Evolutionary conservation across 116 monocot genomes (phyloP).

Genomic region (Dioscorea cayenensis): DNA sequence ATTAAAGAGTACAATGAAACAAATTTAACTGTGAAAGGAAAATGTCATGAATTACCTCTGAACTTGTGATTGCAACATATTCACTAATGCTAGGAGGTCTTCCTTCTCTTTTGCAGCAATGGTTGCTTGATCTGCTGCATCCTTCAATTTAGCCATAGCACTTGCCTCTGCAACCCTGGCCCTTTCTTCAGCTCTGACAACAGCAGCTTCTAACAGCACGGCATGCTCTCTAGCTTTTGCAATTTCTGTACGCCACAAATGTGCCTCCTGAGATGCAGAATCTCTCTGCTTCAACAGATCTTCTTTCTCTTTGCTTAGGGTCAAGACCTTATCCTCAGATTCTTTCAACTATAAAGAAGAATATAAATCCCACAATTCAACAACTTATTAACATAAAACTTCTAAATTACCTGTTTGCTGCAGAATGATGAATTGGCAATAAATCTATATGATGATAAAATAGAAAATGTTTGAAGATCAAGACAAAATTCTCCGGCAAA

Average conservation of each 20-base stretch:
- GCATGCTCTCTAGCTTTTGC: conserved; percentile 90
- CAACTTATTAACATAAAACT: neutral
- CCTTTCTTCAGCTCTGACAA: conserved; percentile 84
- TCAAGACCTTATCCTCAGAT: conserved; percentile 54
- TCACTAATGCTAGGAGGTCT: conserved; percentile 67
- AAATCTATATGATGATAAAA: no score
- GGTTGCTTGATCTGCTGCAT: conserved; percentile 49
- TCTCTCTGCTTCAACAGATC: conserved; percentile 68
- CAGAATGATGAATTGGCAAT: neutral
- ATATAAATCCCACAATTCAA: neutral
- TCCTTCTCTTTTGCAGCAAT: conserved; percentile 72
- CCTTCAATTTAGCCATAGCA: conserved; percentile 55
- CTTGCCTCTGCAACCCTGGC: conserved; percentile 67
- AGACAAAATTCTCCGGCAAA: no score
- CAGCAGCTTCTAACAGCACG: conserved; percentile 88
- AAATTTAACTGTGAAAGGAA: neutral
- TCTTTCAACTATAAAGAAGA: conserved; percentile 48
- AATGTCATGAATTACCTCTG: conserved; percentile 46
- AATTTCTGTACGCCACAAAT: conserved; percentile 89
- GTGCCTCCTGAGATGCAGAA: conserved; percentile 80
- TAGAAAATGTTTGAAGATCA: no score
- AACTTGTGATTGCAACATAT: conserved; percentile 74
- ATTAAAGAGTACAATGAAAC: neutral
- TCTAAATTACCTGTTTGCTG: neutral
- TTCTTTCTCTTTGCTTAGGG: conserved; percentile 60